A percentile compares a stretch with the other conserved stretches of the same genome.
phyloP scores from a whole-genome alignment of 495 filamentous ascomycete genomes.

The Amniculicola lignicola region DNA sequence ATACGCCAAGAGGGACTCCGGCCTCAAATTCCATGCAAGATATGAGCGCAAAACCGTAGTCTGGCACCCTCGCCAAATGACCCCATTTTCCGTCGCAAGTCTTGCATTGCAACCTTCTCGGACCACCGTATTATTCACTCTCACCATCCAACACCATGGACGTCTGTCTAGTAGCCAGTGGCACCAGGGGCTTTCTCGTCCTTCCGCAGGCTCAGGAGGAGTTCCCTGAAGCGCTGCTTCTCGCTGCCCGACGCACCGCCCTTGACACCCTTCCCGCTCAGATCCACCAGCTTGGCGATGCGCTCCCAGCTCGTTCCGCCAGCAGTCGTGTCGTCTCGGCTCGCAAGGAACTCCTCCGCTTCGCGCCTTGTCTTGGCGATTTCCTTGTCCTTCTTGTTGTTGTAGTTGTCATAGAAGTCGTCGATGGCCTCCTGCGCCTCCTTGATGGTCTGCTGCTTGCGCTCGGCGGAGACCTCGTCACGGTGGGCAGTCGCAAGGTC shows the following conservation, averaged over 20 bases:
- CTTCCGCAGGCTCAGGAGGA: conserved; percentile 83
- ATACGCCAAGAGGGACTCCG: too few species aligned
- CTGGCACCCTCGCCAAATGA: too few species aligned
- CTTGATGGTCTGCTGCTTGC: conserved; percentile 76
- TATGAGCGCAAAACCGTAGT: too few species aligned
- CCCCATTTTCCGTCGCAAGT: too few species aligned
- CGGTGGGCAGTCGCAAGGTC: conserved; percentile 72
- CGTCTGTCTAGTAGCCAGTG: conserved; percentile 59
- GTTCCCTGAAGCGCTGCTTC: conserved; percentile 91
- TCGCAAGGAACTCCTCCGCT: conserved; percentile 89
- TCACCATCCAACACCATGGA: too few species aligned
- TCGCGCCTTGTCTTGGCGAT: conserved; percentile 81
- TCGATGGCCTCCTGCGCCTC: conserved; percentile 88
- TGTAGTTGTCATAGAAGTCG: conserved; percentile 99
- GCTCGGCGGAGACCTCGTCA: conserved; percentile 68
- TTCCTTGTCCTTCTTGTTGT: conserved; percentile 89
- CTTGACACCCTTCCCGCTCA: conserved; percentile 86
- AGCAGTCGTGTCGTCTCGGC: conserved; percentile 82
- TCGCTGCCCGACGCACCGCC: conserved; percentile 82
- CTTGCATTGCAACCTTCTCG: too few species aligned
- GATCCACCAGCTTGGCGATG: conserved; percentile 92
- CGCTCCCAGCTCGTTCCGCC: conserved; percentile 98
- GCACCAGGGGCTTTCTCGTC: conserved; percentile 92
- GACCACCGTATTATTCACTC: too few species aligned
- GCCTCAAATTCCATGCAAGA: too few species aligned